Evolutionary conservation across 2,329 filamentous ascomycete genomes (phyloP), one percentile per base, ranked within the genome.

Genomic region (Ascochyta rabiei): DNA sequence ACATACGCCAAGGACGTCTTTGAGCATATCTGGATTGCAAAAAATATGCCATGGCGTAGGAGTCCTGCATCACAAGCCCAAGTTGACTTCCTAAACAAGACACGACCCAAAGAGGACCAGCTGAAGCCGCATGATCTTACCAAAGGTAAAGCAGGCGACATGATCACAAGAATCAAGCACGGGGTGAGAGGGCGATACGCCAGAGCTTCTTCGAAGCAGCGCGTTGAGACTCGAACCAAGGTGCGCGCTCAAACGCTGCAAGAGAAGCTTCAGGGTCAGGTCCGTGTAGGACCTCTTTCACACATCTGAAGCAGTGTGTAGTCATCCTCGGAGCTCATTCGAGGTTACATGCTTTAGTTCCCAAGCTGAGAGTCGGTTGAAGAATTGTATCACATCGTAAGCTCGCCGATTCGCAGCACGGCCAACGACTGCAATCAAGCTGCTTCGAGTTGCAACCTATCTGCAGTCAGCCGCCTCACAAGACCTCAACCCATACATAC

Each of bases 141-240:
- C 13, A 95, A 93, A 69, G 93, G 93, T 7, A 86, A 86, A 70
- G 93, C 92, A 4, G 83, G 83, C 4, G 93, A 97, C 71, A 93
- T 96, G 89, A 96, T 98, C 61, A 96, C 91, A 7, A 96, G 96
- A 75, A 71, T 96, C 57, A 93, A 89, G 73, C 89, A 95, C 70
- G 93, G 93, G 0, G 91, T 90, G 1, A 80, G 84, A 80, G 73
- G 89, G 76, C 59, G 85, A 77, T 77, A 64, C 30, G 64, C 69
- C 42, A 79, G 73, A 66, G 73, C 71, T 19, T 72, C 67, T 26
- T 68, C 66, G 2, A 70, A 68, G 50, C 72, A 70, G 37, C 65
- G 62, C 28, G 58, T 50, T 16, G 64, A 65, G 30, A 39, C 58
- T 21, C 65, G 67, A 43, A 63, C 60, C 30, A 68, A 60, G 40